These are phyloP conservation scores for Oryza longistaminata DNA, from an alignment of 176 grass and related monocot species.

Conservation along the genomic window DNA sequence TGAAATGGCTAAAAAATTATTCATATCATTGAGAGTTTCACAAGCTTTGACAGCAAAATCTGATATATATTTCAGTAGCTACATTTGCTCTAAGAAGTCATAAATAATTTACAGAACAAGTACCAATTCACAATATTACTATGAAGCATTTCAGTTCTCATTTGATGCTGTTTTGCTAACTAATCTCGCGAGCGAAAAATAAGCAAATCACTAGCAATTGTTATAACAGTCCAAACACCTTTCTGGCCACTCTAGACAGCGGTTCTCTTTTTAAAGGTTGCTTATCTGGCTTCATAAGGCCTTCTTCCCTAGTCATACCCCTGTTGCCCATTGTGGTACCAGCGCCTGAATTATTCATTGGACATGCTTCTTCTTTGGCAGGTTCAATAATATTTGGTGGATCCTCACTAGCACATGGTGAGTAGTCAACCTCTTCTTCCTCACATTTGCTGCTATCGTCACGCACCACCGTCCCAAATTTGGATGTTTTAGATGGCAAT, in stretches of 20 bases:
- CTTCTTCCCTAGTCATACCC: conserved; percentile 23
- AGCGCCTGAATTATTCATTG: not conserved
- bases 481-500: not conserved
- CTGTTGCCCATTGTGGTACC: not conserved
- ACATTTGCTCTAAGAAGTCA: no score
- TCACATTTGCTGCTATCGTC: not conserved
- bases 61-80: not conserved
- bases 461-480: not conserved
- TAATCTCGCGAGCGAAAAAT: not conserved
- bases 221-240: conserved; percentile 68
- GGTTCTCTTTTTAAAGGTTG: conserved; percentile 37
- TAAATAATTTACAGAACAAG: not conserved
- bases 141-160: not conserved
- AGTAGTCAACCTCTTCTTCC: conserved; percentile 4
- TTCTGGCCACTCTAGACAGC: conserved; percentile 53
- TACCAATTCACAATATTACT: not conserved
- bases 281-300: conserved; percentile 11
- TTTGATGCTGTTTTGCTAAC: not conserved
- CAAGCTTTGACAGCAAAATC: no score
- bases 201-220: not conserved
- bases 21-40: not conserved
- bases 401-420: conserved; percentile 24
- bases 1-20: not conserved
- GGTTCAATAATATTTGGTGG: not conserved
- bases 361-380: not conserved